A percentile compares a stretch with the other conserved stretches of the same genome.
Evolutionary conservation across 2,329 filamentous ascomycete genomes (phyloP).

Genomic region (Pseudogymnoascus pannorum): DNA sequence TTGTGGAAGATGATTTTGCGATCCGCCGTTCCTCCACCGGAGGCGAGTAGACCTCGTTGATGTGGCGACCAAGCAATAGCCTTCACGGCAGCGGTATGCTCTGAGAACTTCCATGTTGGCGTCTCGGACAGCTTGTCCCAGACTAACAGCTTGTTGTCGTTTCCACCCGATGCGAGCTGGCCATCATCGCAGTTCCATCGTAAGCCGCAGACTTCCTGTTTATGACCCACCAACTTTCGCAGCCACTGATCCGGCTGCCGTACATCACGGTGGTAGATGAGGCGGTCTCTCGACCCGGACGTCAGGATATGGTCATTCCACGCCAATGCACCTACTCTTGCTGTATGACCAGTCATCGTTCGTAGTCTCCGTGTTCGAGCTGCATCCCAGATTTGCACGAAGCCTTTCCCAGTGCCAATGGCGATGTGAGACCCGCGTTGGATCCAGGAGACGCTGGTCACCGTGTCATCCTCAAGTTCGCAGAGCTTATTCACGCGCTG

Average conservation of each 20-base stretch:
- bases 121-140: slow-evolving; percentile 96
- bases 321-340: slow-evolving; percentile 83
- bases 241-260: slow-evolving; percentile 87
- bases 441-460: slow-evolving; percentile 97
- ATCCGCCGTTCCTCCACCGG: slow-evolving; percentile 91
- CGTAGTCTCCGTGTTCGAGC: slow-evolving; percentile 75
- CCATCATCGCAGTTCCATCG: slow-evolving; percentile 97
- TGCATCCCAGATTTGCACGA: slow-evolving; percentile 97
- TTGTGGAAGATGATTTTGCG: slow-evolving; percentile 98
- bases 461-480: slow-evolving; percentile 83
- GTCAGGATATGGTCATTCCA: slow-evolving; percentile 98
- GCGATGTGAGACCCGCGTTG: slow-evolving; percentile 93
- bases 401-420: slow-evolving; percentile 87
- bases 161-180: slow-evolving; percentile 89
- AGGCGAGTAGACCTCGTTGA: slow-evolving; percentile 87
- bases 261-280: slow-evolving; percentile 94
- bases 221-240: slow-evolving; percentile 82
- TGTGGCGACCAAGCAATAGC: slow-evolving; percentile 98
- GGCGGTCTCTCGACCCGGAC: slow-evolving; percentile 85
- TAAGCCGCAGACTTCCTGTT: slow-evolving; percentile 94
- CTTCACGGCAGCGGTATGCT: slow-evolving; percentile 94
- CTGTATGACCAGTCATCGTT: slow-evolving; percentile 95
- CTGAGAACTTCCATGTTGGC: slow-evolving; percentile 86
- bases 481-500: slow-evolving; percentile 91
- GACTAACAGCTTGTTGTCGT: slow-evolving; percentile 98